Evolutionary conservation across 768 basidiomycete genomes (phyloP), one percentile per base, ranked within the genome.

Genomic region (Lanmaoa rubissima): DNA sequence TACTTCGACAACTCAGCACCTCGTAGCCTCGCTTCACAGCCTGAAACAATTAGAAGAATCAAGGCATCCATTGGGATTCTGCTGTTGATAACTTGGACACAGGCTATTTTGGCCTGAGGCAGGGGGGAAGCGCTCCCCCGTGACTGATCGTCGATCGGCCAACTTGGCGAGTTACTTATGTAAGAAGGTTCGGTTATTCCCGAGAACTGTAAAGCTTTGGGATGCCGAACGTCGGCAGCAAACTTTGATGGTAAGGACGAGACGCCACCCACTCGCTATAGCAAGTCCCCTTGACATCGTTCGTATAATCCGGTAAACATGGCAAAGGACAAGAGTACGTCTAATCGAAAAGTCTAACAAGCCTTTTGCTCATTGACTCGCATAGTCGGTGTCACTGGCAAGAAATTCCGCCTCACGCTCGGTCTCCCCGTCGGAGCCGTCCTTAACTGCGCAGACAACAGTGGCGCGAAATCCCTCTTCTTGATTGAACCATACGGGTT

Each of bases 371-470:
- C 45, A 48, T 34, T 13, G 31, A 47, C 54, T 17, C 17, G 51
- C 62, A 64, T 66, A 81, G 79, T 76, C 61, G 76, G 76, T 67
- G 83, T 88, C 61, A 83, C 93, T 69, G 96, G 96, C 73, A 94
- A 91, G 78, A 99, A 98, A 79, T 98, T 88, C 85, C 87, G 94
- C 67, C 81, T 98, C 81, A 95, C 90, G 47, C 85, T 92, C 62
- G 92, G 90, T 91, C 88, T 95, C 51, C 94, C 92, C 59, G 90
- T 91, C 62, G 93, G 92, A 63, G 94, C 94, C 65, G 94, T 97
- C 61, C 80, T 97, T 71, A 96, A 96, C 76, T 97, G 97, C 76
- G 94, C 94, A 49, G 97, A 99, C 82, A 99, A 99, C 87, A 93
- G 91, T 70, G 97, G 97, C 63, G 97, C 96, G 64, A 99, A 98